Percentiles rank a stretch among this genome's conserved stretches.
These are phyloP conservation scores for Postia placenta DNA, from an alignment of 768 basidiomycete species.

Conservation along the genomic window DNA sequence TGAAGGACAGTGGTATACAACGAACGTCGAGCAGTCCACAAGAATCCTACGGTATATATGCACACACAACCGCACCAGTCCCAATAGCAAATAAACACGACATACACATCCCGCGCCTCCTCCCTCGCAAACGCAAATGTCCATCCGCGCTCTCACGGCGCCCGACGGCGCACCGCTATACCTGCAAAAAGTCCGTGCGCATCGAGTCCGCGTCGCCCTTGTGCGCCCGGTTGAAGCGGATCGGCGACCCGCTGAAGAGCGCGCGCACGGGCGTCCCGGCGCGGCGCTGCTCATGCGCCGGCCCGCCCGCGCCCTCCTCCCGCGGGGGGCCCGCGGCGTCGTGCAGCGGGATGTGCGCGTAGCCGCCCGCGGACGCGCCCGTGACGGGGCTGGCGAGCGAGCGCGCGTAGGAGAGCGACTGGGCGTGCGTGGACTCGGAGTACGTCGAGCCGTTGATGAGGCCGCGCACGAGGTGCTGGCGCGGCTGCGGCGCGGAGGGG, in stretches of 20 bases:
- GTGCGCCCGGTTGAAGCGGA: constrained; percentile 4
- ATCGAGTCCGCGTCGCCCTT: constrained; percentile 21
- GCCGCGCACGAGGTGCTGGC: neutral
- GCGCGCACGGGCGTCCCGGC: constrained; percentile 7
- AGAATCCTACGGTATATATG: too few species aligned
- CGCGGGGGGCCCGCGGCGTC: neutral
- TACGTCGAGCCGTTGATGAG: neutral
- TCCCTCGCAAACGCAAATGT: too few species aligned
- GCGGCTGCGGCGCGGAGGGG: neutral
- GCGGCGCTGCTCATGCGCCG: neutral
- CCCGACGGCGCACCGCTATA: too few species aligned
- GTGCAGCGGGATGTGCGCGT: neutral
- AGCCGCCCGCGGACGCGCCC: neutral
- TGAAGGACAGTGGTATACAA: too few species aligned
- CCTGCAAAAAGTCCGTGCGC: constrained; percentile 21
- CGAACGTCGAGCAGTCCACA: too few species aligned
- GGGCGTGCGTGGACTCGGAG: too few species aligned
- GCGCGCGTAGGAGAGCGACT: neutral
- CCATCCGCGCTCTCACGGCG: too few species aligned
- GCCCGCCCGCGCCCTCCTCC: neutral
- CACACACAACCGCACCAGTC: too few species aligned
- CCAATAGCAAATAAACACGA: too few species aligned
- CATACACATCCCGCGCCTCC: too few species aligned
- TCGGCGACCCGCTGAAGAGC: constrained; percentile 13
- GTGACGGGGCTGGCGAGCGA: neutral